Base-by-base conservation (phyloP, 83 land plant genomes). In the Picea abies region DNA sequence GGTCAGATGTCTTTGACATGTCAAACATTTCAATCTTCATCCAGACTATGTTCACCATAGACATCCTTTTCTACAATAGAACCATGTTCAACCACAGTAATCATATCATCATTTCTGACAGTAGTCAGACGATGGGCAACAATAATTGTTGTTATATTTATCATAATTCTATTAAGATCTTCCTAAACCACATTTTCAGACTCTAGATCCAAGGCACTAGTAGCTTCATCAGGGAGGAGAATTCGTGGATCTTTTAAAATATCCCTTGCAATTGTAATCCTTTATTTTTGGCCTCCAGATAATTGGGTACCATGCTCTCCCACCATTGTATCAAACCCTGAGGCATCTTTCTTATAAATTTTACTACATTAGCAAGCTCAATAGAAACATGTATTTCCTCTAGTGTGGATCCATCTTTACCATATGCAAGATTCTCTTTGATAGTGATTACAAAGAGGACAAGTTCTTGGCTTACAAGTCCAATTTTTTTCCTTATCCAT, bases 191-290 rank as follows among this genome's bases (percentile, higher is more conserved):
- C 62, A 71, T 80, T 81, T 79, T 93, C 96, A 29, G 96, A 93
- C 78, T 91, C 96, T 63, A 91, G 84, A 87, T 93, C 96, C n/a
- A 93, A 88, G 52, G 96, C 96, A 79, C 96, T 93, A 62, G 96
- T 93, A 7, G 96, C 96, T 84, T 93, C 96, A 77, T 91, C 94
- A 35, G 91, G 84, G 64, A 91, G 91, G 56, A 93, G 84, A 67
- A 93, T 91, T 14, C 90, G 82, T 3, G 94, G 96, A 49, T 93
- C 85, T 76, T 91, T 93, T 26, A 93, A 70, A 72, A 93, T 91
- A 23, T 94, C 96, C 79, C 96, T 86, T 49, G 96, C 94, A 68
- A 93, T 93, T 44, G 94, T 94, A 37, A 93, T 80, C 83, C 29
- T 29, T 29, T 29, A 29, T 29, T 29, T 29, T 29, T 29, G 29